These are phyloP conservation scores for Uncinocarpus reesii DNA, from an alignment of 2,329 filamentous ascomycete species.

Conservation along the genomic window DNA sequence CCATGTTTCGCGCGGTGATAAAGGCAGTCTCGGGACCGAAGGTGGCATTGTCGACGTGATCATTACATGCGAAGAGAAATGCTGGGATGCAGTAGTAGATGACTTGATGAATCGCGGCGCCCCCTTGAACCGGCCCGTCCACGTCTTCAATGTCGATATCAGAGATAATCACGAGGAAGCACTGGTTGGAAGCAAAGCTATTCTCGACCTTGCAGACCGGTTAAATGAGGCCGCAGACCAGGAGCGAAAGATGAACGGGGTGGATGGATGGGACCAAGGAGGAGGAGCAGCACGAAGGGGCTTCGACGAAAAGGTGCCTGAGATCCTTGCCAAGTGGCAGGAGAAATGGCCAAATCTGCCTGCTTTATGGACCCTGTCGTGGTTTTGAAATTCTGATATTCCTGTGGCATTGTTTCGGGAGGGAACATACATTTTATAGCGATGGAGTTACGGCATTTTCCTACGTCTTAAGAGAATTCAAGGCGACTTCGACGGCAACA, in stretches of 20 bases:
- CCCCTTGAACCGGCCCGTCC: constrained; percentile 81
- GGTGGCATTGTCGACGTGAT: constrained; percentile 86
- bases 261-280: constrained; percentile 58
- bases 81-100: constrained; percentile 95
- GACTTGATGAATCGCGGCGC: constrained; percentile 78
- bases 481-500: background rate
- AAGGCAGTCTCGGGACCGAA: constrained; percentile 71
- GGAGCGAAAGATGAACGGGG: constrained; percentile 59
- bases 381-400: constrained; percentile 55
- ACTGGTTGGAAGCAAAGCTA: constrained; percentile 76
- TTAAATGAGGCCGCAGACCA: constrained; percentile 70
- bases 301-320: constrained; percentile 88
- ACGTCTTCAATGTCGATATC: constrained; percentile 97
- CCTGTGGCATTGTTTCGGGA: constrained; percentile 4
- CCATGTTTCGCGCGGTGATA: constrained; percentile 56
- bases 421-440: constrained; percentile 5
- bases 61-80: constrained; percentile 94
- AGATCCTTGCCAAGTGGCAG: constrained; percentile 87
- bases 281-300: constrained; percentile 56
- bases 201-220: constrained; percentile 77
- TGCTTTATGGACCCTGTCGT: constrained; percentile 86
- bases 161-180: constrained; percentile 98
- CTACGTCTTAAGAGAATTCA: background rate
- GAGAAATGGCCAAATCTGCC: constrained; percentile 87
- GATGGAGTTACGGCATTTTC: constrained; percentile 5